Conservation (phyloP, 1,284 basidiomycete genomes). For the Porodaedalea pini region DNA sequence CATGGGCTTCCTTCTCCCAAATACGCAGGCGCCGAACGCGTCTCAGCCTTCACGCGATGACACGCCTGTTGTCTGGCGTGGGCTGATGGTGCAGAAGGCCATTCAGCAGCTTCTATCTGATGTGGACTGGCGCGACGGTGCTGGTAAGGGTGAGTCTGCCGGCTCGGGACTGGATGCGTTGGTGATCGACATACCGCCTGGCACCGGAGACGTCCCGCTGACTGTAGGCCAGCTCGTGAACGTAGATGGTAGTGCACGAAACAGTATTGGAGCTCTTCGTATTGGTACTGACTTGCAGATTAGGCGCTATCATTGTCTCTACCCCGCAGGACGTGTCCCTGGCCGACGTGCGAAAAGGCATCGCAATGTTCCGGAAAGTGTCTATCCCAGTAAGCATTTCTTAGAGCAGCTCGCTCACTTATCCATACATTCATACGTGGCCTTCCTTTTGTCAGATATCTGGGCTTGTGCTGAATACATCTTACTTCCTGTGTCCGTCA, state of each 20-base stretch:
- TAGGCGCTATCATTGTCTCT: conserved; percentile 88
- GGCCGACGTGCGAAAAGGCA: conserved; percentile 89
- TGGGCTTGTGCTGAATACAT: conserved; percentile 89
- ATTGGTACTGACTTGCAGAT: not conserved
- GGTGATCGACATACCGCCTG: conserved; percentile 96
- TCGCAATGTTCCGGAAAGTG: conserved; percentile 91
- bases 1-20: conserved; percentile 84
- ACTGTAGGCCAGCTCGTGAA: conserved; percentile 88
- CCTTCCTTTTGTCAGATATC: conserved; percentile 58
- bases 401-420: not conserved
- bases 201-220: conserved; percentile 94
- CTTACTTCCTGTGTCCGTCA: conserved; percentile 81
- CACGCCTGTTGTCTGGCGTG: conserved; percentile 90
- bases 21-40: conserved; percentile 38
- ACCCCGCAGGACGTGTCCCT: conserved; percentile 96
- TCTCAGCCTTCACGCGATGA: conserved; percentile 45
- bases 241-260: conserved; percentile 72
- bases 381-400: conserved; percentile 68
- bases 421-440: not conserved
- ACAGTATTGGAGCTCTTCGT: not conserved
- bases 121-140: conserved; percentile 77
- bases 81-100: conserved; percentile 98
- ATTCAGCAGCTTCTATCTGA: conserved; percentile 96
- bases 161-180: conserved; percentile 73
- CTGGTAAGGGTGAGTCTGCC: conserved; percentile 26